These are phyloP conservation scores for Penicillium chermesinum DNA, from an alignment of 495 filamentous ascomycete species.

Conservation along the genomic window DNA sequence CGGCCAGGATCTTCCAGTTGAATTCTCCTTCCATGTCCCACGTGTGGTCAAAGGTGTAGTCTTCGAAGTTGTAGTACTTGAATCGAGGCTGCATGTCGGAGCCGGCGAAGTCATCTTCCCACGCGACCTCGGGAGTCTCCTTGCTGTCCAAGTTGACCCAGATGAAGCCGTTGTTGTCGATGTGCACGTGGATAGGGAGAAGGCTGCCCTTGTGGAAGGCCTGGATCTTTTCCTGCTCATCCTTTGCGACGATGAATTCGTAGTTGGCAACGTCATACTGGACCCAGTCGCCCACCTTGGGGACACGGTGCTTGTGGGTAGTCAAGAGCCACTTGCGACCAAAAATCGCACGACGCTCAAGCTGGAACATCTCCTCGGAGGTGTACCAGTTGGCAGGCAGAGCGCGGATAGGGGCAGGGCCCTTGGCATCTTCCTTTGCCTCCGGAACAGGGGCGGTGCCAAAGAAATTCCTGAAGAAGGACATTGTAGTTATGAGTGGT, in stretches of 20 bases:
- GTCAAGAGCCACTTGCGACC: constrained; percentile 44
- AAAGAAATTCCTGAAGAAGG: constrained; percentile 28
- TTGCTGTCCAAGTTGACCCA: constrained; percentile 44
- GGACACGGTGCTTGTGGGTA: constrained; percentile 42
- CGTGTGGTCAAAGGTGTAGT: constrained; percentile 43
- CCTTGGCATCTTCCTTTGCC: constrained; percentile 13
- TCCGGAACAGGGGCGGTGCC: constrained; percentile 16
- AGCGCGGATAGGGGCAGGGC: constrained; percentile 26
- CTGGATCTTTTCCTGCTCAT: constrained; percentile 40
- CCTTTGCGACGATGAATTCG: constrained; percentile 39
- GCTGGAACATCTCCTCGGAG: constrained; percentile 41
- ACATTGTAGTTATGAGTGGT: constrained; percentile 20
- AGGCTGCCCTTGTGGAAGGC: constrained; percentile 45
- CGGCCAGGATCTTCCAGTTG: constrained; percentile 48
- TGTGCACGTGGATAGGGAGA: constrained; percentile 34
- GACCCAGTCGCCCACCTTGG: constrained; percentile 41
- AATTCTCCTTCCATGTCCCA: constrained; percentile 43
- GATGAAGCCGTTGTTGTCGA: constrained; percentile 44
- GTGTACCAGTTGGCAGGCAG: constrained; percentile 45
- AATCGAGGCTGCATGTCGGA: constrained; percentile 38
- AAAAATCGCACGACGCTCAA: constrained; percentile 47
- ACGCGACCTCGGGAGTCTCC: constrained; percentile 29
- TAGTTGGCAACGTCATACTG: constrained; percentile 42
- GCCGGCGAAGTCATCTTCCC: constrained; percentile 39
- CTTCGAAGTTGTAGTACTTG: constrained; percentile 39